phyloP scores from a whole-genome alignment of 2,329 filamentous ascomycete genomes.

The Metarhizium anisopliae region DNA sequence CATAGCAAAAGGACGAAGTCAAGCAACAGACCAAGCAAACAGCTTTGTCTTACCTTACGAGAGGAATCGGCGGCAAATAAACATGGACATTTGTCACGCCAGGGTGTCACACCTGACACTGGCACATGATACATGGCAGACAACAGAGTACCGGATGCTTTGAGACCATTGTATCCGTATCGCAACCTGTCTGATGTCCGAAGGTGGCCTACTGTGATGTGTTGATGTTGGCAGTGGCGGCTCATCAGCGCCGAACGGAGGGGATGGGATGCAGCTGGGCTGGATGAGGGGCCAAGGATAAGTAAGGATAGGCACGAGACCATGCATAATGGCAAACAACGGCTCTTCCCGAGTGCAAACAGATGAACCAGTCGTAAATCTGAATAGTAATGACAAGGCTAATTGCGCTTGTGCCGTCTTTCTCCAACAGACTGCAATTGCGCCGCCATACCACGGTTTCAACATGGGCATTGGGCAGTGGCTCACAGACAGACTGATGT shows the following conservation, averaged over 20 bases:
- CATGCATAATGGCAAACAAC: conserved; percentile 4
- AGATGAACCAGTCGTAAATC: too few relatives aligned
- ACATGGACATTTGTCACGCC: neutral
- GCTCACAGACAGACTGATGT: neutral
- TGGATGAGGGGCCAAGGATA: neutral
- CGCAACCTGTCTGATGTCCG: neutral
- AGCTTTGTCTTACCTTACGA: too few relatives aligned
- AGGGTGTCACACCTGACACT: neutral
- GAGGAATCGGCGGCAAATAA: neutral
- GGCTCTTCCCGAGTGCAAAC: neutral
- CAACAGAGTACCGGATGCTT: neutral
- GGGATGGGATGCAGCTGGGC: neutral
- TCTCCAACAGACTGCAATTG: too few relatives aligned
- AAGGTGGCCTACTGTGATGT: neutral
- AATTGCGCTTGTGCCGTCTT: too few relatives aligned
- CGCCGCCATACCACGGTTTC: too few relatives aligned
- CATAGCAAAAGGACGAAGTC: neutral
- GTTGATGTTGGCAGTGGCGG: neutral
- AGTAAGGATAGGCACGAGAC: conserved; percentile 14
- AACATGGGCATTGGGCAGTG: neutral
- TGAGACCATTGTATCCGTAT: neutral
- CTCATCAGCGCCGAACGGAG: neutral
- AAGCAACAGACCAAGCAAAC: too few relatives aligned
- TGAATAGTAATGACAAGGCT: too few relatives aligned
- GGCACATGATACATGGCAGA: neutral